Base-by-base conservation (phyloP, 2,329 filamentous ascomycete species). In the Bimuria novae-zelandiae region DNA sequence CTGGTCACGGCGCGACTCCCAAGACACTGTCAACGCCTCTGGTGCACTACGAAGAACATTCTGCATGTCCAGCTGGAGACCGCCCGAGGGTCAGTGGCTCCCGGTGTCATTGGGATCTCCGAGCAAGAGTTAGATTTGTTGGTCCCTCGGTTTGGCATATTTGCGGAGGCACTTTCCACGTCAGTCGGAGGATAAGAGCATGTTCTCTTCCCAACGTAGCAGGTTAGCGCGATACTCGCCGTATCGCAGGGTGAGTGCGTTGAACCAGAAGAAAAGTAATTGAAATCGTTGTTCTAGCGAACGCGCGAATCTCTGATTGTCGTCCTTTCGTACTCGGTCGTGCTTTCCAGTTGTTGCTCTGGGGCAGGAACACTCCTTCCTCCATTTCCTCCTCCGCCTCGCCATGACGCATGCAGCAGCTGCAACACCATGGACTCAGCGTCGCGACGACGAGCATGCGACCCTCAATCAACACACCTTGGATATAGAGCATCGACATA, bases 401-500 rank as follows among this genome's bases (percentile, higher is more conserved):
- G 53, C 51, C 49, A 44, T 54, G 32, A 29, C 49, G 29, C 36
- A 32, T 16, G 22, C 37, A 44, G 21, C 39, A 39, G 21, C 39
- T 30, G 39, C 32, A 44, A 11, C 39, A 30, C 39, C 39, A 17
- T 12, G 14, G 17, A 12, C 14, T n/a, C 14, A n/a, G 21, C 44
- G 17, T 37, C 16, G 32, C 32, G 23, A 33, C 44, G 8, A 46
- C 43, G 16, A 29, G n/a, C 51, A 61, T 61, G 60, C 60, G 55
- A 54, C 55, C 57, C 59, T 65, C 65, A 59, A 61, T 57, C 58
- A 60, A 67, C 60, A 54, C 55, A 59, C 56, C 55, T 56, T 52
- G 61, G 54, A 72, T 73, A 72, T 69, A 60, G 59, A 72, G 65
- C 70, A 74, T 73, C 60, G 64, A 67, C 61, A 69, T 71, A 69